Conservation (phyloP, 2,329 filamentous ascomycete genomes). For the Epichloe festucae region DNA sequence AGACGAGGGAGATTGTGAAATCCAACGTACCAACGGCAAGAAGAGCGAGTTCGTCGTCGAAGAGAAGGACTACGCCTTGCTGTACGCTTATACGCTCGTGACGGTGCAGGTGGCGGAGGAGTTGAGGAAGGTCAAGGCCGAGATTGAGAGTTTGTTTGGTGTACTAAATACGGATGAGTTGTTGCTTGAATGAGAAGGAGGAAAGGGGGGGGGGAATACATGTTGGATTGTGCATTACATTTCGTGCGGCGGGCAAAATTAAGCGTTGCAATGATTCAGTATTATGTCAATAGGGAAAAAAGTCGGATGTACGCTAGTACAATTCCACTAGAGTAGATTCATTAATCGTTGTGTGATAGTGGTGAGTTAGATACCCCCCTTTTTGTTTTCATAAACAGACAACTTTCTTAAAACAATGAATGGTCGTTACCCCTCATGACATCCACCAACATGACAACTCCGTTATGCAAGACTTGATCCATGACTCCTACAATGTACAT, state of each 20-base stretch:
- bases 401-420: not conserved
- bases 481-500: conserved; percentile 35
- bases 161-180: conserved; percentile 47
- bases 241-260: not conserved
- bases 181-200: conserved; percentile 33
- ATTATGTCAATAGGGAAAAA: not conserved
- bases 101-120: conserved; percentile 55
- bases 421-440: not conserved
- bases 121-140: conserved; percentile 44
- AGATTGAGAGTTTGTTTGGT: conserved; percentile 51
- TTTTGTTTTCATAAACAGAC: too few relatives aligned
- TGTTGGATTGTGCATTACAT: not conserved
- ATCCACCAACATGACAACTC: not conserved
- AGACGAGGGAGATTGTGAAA: conserved; percentile 1
- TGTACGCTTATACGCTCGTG: conserved; percentile 79
- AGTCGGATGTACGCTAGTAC: not conserved
- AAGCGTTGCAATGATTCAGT: too few relatives aligned
- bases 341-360: not conserved
- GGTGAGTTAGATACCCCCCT: not conserved
- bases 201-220: not conserved
- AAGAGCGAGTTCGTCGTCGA: conserved; percentile 30
- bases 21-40: conserved; percentile 10
- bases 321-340: not conserved
- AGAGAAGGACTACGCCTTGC: conserved; percentile 74
- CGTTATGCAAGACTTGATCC: not conserved